A percentile compares a stretch with the other conserved stretches of the same genome.
Conservation (phyloP, 2,329 filamentous ascomycete genomes). For the Colletotrichum sp. region DNA sequence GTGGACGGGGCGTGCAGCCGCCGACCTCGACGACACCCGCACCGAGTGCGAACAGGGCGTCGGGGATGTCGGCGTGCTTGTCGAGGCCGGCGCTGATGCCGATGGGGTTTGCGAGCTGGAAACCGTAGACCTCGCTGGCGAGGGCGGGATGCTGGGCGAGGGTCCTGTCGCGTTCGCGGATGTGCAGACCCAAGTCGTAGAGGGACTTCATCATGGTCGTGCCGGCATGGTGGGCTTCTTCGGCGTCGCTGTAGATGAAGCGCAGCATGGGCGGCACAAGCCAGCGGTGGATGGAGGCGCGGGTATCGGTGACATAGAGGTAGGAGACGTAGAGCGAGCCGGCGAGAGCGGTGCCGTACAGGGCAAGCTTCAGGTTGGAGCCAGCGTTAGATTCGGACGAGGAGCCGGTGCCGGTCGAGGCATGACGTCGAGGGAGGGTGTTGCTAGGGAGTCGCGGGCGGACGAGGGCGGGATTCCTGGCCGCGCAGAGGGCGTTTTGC, state of each 20-base stretch:
- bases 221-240: conserved; percentile 89
- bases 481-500: conserved; percentile 26
- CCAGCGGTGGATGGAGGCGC: conserved; percentile 73
- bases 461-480: conserved; percentile 19
- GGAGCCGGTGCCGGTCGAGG: conserved; percentile 28
- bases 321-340: conserved; percentile 56
- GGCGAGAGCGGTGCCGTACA: conserved; percentile 47
- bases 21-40: conserved; percentile 91
- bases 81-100: conserved; percentile 96
- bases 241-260: conserved; percentile 73
- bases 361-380: conserved; percentile 38
- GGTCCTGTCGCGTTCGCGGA: conserved; percentile 72
- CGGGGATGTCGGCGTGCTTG: conserved; percentile 90
- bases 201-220: conserved; percentile 74
- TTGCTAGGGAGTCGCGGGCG: conserved; percentile 27
- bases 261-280: conserved; percentile 71
- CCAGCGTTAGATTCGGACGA: conserved; percentile 29
- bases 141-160: conserved; percentile 36
- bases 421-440: conserved; percentile 32
- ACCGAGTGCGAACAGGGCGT: conserved; percentile 83
- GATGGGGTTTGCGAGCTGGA: conserved; percentile 81
- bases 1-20: conserved; percentile 85
- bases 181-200: conserved; percentile 77
- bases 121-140: conserved; percentile 70
- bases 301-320: conserved; percentile 76